These are phyloP conservation scores for Auriscalpium vulgare DNA, from an alignment of 768 basidiomycete genomes.

Conservation along the genomic window DNA sequence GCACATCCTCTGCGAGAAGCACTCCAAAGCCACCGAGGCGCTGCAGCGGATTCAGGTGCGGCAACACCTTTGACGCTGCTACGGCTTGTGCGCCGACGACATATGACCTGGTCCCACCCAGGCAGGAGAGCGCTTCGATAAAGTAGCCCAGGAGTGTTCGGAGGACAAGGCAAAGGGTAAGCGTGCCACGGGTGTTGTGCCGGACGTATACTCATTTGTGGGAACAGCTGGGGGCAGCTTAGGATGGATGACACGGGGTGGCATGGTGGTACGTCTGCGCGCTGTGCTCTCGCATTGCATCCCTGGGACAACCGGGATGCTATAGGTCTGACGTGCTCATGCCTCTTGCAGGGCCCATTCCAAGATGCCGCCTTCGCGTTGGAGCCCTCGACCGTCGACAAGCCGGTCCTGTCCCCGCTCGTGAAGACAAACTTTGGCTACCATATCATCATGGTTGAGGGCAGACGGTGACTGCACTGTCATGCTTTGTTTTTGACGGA, in stretches of 20 bases:
- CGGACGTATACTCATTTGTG: neutral
- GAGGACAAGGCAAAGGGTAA: conserved; percentile 86
- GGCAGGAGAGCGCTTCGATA: conserved; percentile 80
- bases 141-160: conserved; percentile 84
- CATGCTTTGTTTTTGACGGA: no score
- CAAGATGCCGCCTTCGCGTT: conserved; percentile 86
- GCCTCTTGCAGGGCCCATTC: conserved; percentile 47
- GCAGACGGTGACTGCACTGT: conserved; percentile 39
- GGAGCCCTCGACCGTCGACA: conserved; percentile 72
- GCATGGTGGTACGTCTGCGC: conserved; percentile 60
- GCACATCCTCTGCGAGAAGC: conserved; percentile 85
- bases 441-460: conserved; percentile 90
- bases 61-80: neutral
- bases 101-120: conserved; percentile 13
- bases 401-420: conserved; percentile 60
- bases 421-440: conserved; percentile 83
- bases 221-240: conserved; percentile 72
- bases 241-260: conserved; percentile 82
- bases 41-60: conserved; percentile 69
- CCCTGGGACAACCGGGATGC: neutral
- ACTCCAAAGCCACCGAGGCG: conserved; percentile 72
- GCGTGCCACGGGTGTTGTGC: neutral
- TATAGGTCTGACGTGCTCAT: neutral
- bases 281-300: neutral
- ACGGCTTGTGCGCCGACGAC: neutral